Base-by-base conservation (phyloP, 768 basidiomycete species). In the Candolleomyces aberdarensis region DNA sequence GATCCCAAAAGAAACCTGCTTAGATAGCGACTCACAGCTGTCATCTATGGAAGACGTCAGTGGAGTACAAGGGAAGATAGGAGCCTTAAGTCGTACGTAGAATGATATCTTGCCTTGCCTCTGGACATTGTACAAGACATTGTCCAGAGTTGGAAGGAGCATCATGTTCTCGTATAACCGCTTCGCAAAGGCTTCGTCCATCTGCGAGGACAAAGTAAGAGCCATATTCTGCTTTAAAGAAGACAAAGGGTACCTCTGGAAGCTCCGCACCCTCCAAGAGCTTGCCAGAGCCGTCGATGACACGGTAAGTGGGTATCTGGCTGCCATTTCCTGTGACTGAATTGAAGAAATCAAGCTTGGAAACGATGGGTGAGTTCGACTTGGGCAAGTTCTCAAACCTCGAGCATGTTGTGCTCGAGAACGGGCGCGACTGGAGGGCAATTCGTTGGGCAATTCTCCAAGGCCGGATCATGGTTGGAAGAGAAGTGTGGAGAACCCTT, bases 41-140 rank as follows among this genome's bases (percentile, higher is more conserved):
- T 92, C 87, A 94, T 92, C 92, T 92, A 68, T 17, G 56, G 17
- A 32, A 46, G 47, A 58, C 61, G 32, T 36, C 9, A 63, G 60
- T 29, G 54, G 44, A 54, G 26, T 47, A 40, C 14, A 36, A 47
- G 40, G 11, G 46, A 9, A 5, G 36, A 36, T 36, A 36, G 11
- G 58, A 20, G 26, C 14, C 62, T 15, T 40, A 32, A 47, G 1
- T 17, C 60, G 52, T 29, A 61, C 93, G 71, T 93, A 94, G 73
- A 94, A 94, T 5, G 90, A 91, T 65, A 93, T 93, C 74, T 92
- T 93, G 29, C 95, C 95, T 72, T 98, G 95, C 8, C 95, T 85
- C 70, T 98, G 95, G 9, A 95, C 86, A 66, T 95, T 95, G 74
- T 94, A 92, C 15, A 98, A 80, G 40, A 96, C 78, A 65, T 87